These are phyloP conservation scores for Cryptosporidium viatorum DNA, from an alignment of 169 alveolate species.

Conservation along the genomic window DNA sequence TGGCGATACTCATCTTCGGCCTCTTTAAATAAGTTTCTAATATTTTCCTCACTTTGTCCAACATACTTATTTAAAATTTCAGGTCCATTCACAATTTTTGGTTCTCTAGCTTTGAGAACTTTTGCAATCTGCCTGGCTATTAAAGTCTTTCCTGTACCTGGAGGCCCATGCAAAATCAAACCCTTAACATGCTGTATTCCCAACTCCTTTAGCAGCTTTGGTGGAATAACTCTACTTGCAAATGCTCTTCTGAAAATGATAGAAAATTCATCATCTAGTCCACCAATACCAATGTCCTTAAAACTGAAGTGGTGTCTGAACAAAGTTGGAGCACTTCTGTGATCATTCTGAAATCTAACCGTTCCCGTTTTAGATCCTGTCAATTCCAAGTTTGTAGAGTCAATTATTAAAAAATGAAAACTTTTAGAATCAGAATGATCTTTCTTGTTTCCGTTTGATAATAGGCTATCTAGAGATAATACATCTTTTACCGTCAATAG, in stretches of 20 bases:
- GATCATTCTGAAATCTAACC: conserved; percentile 75
- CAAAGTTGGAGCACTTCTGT: conserved; percentile 78
- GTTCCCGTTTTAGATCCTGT: conserved; percentile 69
- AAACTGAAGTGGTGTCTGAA: conserved; percentile 89
- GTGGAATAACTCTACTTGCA: conserved; percentile 98
- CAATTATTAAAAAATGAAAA: conserved; percentile 73
- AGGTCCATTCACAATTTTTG: conserved; percentile 92
- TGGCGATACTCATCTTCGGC: conserved; percentile 96
- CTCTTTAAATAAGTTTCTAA: conserved; percentile 95
- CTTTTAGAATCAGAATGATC: conserved; percentile 60
- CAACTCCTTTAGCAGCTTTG: conserved; percentile 93
- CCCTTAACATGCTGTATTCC: conserved; percentile 98
- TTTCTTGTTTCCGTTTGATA: neutral
- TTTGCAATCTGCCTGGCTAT: conserved; percentile 99
- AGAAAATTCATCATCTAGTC: conserved; percentile 94
- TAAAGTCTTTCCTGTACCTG: conserved; percentile 99
- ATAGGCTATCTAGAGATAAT: conserved; percentile 45
- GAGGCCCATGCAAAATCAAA: conserved; percentile 98
- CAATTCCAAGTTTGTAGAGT: conserved; percentile 77
- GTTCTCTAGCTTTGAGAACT: conserved; percentile 94
- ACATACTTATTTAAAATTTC: conserved; percentile 95
- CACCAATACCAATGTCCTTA: conserved; percentile 93
- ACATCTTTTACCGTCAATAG: conserved; percentile 76
- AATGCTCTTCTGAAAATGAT: conserved; percentile 99
- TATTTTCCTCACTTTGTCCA: conserved; percentile 98